A percentile compares a stretch with the other conserved stretches of the same genome.
Conservation (phyloP, 2,329 filamentous ascomycete genomes). For the Chaetomium strumarium region DNA sequence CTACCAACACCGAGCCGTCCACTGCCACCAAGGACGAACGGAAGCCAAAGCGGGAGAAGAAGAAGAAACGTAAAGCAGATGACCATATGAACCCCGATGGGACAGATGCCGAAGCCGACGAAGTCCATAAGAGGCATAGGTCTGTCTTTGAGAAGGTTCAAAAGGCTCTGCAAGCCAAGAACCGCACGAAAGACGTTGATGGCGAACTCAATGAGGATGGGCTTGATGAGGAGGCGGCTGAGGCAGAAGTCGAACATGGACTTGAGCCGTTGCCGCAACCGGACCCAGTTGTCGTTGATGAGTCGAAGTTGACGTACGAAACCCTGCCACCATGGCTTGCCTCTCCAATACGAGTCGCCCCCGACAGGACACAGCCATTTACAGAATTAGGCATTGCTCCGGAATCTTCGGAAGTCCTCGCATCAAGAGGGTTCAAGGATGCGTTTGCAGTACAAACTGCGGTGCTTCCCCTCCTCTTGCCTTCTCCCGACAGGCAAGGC, state of each 20-base stretch:
- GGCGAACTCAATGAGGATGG: constrained; percentile 11
- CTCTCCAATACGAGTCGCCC: constrained; percentile 62
- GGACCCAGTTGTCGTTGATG: constrained; percentile 50
- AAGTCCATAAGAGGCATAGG: constrained; percentile 37
- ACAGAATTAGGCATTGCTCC: constrained; percentile 54
- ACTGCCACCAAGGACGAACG: constrained; percentile 1
- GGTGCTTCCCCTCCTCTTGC: constrained; percentile 73
- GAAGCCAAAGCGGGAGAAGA: constrained; percentile 22
- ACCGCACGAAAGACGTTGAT: constrained; percentile 29
- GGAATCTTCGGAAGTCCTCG: constrained; percentile 56
- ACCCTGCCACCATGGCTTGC: constrained; percentile 78
- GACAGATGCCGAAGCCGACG: constrained; percentile 23
- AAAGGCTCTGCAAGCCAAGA: constrained; percentile 45
- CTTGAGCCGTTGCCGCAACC: constrained; percentile 80
- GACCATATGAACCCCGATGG: constrained; percentile 22
- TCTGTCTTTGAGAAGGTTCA: constrained; percentile 49
- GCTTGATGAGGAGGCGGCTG: constrained; percentile 22
- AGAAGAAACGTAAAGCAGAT: constrained; percentile 28
- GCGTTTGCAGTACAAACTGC: constrained; percentile 77
- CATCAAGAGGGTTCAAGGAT: constrained; percentile 60
- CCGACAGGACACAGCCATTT: constrained; percentile 57
- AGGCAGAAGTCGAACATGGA: constrained; percentile 48
- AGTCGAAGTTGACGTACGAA: constrained; percentile 62
- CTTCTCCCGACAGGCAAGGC: constrained; percentile 55
- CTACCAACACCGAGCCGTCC: not conserved